Base-by-base conservation (phyloP, 257 asterid species). In the Nicotiana sylvestris region DNA sequence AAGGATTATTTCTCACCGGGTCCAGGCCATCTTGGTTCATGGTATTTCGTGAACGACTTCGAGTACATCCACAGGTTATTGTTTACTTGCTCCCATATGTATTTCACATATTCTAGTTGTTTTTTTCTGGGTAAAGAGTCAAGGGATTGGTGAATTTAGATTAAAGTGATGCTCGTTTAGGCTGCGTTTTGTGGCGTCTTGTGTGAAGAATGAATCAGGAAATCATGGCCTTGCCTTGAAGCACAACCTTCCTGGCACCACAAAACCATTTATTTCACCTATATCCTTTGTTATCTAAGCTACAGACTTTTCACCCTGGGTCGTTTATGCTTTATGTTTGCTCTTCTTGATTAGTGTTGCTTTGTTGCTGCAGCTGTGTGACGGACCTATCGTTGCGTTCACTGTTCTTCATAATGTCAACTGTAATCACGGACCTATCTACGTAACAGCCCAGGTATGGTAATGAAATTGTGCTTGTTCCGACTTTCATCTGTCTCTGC, bases 361-460 rank as follows among this genome's bases (percentile, higher is more conserved):
- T 72, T 72, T 72, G 79, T 83, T 61, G 60, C 74, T 86, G 86
- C 93, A 96, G 99, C 91, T 89, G 81, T 96, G 98, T 88, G 99
- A 96, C 85, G 99, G 99, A 83, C 91, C 98, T 82, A 89, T 96
- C 77, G 94, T 81, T 64, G 98, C 98, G 85, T 94, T 96, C 91
- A 92, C 99, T 80, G 99, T 96, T 86, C 98, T 96, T 83, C 99
- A 96, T 91, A 94, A 94, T 82, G 92, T 96, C 86, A 93, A 93
- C 87, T 96, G 99, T 80, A 96, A 94, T 87, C 99, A 93, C 82
- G 99, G 99, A 66, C 92, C 93, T 87, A 94, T 96, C 87, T 96
- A 87, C 81, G 90, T 94, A 33, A 96, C 98, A 13, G 89, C 93
- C 33, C 93, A 94, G 98, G 99, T 96, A 81, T 69, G 93, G 82